Evolutionary conservation across 495 filamentous ascomycete genomes (phyloP).

Genomic region (Hypoxylon fuscum): DNA sequence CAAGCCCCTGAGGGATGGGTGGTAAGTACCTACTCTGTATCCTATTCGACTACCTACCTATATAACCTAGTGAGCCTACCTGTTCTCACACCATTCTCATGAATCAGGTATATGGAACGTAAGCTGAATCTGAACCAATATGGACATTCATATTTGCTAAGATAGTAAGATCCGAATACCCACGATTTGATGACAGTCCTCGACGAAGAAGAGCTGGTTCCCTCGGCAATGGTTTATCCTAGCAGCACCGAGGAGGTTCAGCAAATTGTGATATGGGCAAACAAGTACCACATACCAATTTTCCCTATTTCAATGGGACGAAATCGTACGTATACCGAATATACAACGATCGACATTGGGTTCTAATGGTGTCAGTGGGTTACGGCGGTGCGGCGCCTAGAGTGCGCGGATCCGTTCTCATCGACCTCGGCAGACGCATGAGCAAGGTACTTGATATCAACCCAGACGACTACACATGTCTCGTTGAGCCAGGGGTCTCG

Average conservation of each 20-base stretch:
- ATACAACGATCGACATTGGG: not conserved
- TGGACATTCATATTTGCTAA: not conserved
- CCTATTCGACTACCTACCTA: not conserved
- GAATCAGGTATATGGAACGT: constrained; percentile 59
- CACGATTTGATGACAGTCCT: constrained; percentile 64
- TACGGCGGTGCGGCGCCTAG: constrained; percentile 66
- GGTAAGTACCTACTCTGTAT: constrained; percentile 43
- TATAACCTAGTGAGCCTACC: not conserved
- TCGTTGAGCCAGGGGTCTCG: constrained; percentile 63
- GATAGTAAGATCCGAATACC: constrained; percentile 52
- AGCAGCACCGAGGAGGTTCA: constrained; percentile 57
- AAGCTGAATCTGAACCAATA: constrained; percentile 6
- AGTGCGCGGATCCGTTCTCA: constrained; percentile 59
- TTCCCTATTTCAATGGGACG: constrained; percentile 63
- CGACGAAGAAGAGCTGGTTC: constrained; percentile 61
- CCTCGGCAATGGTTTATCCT: constrained; percentile 61
- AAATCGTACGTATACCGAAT: constrained; percentile 43
- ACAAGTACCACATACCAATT: constrained; percentile 59
- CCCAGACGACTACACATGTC: constrained; percentile 56
- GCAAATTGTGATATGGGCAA: constrained; percentile 54
- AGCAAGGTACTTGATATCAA: constrained; percentile 62
- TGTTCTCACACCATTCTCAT: constrained; percentile 7
- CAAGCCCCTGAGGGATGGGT: constrained; percentile 57
- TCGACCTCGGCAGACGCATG: constrained; percentile 64
- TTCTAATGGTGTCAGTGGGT: constrained; percentile 42